phyloP scores from a whole-genome alignment of 169 alveolate genomes.

The Cystoisospora suis region DNA sequence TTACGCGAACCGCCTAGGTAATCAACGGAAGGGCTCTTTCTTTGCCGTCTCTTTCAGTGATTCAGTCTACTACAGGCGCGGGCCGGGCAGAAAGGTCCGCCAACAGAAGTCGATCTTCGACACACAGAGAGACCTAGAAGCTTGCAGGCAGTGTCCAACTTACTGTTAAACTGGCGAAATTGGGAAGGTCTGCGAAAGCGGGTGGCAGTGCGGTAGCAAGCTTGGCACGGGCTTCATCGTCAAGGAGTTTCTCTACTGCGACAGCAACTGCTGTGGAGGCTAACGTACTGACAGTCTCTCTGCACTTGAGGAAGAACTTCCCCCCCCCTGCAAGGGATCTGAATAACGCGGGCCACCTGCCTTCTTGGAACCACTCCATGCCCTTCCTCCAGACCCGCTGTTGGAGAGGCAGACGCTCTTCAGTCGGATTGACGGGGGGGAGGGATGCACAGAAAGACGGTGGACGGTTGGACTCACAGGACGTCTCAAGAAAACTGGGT shows the following conservation, averaged over 20 bases:
- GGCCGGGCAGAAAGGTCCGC: too few relatives aligned
- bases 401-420: neutral
- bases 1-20: too few relatives aligned
- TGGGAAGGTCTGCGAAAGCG: neutral
- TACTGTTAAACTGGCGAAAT: neutral
- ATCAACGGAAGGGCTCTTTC: too few relatives aligned
- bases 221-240: neutral
- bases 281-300: too few relatives aligned
- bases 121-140: too few relatives aligned
- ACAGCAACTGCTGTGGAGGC: neutral
- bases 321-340: neutral
- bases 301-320: neutral
- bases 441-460: neutral
- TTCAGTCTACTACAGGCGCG: too few relatives aligned
- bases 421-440: neutral
- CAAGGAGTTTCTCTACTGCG: conserved; percentile 12
- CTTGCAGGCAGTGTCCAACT: too few relatives aligned
- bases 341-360: neutral
- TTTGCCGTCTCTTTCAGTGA: too few relatives aligned
- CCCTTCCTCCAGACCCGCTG: neutral
- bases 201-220: conserved; percentile 15
- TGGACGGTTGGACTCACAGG: too few relatives aligned
- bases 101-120: too few relatives aligned
- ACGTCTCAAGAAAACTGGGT: too few relatives aligned
- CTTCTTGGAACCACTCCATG: neutral